These are phyloP conservation scores for Lyophyllum shimeji DNA, from an alignment of 768 basidiomycete species.

Conservation along the genomic window DNA sequence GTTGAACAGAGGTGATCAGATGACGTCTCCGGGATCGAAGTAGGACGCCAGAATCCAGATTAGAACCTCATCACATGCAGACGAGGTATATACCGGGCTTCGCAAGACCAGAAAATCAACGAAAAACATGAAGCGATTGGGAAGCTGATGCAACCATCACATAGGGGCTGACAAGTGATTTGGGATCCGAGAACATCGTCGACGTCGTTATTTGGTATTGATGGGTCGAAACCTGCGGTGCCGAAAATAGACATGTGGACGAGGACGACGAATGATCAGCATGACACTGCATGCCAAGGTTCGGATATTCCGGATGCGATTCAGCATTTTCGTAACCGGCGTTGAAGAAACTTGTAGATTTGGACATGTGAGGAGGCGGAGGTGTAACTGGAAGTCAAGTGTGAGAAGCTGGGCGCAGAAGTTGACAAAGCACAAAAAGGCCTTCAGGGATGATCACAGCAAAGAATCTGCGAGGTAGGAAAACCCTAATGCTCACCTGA, in stretches of 20 bases:
- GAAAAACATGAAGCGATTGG: not conserved
- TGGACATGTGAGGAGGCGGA: slow-evolving; percentile 4
- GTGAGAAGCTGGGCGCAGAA: slow-evolving; percentile 3
- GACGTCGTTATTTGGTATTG: not conserved
- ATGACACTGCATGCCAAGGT: not conserved
- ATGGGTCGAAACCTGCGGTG: not conserved
- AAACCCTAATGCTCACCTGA: slow-evolving; percentile 7
- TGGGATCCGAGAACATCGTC: not conserved
- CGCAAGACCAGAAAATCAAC: not conserved
- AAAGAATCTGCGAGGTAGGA: not conserved
- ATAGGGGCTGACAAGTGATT: not conserved
- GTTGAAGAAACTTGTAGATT: not conserved
- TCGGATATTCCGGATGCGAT: not conserved
- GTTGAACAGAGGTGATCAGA: not conserved
- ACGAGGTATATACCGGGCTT: not conserved
- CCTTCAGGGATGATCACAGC: not conserved
- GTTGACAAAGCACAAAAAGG: slow-evolving; percentile 9
- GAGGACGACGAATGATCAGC: not conserved
- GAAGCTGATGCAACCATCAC: not conserved
- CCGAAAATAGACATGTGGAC: not conserved
- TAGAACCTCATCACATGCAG: not conserved
- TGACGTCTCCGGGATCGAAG: not conserved
- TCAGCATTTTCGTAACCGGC: not conserved
- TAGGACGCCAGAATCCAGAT: not conserved
- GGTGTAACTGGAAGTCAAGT: slow-evolving; percentile 2